Conservation (phyloP, 2,329 filamentous ascomycete species). For the Aplosporella prunicola region DNA sequence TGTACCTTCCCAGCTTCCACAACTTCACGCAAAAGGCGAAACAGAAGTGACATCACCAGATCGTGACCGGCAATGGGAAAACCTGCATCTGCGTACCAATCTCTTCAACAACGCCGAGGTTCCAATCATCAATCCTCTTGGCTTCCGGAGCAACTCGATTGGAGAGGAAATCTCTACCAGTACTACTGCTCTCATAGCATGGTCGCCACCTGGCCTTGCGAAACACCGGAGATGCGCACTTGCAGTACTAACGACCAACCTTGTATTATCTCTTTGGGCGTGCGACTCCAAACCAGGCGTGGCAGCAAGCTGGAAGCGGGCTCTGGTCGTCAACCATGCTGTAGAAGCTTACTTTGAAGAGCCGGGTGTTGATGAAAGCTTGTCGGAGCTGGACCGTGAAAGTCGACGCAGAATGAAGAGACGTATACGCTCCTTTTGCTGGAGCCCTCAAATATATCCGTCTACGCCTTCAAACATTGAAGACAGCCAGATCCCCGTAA, state of each 20-base stretch:
- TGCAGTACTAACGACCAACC: slow-evolving; percentile 47
- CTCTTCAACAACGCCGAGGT: slow-evolving; percentile 43
- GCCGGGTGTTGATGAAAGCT: slow-evolving; percentile 13
- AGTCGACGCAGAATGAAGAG: slow-evolving; percentile 30
- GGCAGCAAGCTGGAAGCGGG: slow-evolving; percentile 42
- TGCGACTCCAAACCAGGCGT: slow-evolving; percentile 33
- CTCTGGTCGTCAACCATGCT: slow-evolving; percentile 43
- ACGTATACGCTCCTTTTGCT: slow-evolving; percentile 34
- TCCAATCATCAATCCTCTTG: slow-evolving; percentile 36
- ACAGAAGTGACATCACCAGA: slow-evolving; percentile 22
- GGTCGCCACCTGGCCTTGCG: slow-evolving; percentile 49
- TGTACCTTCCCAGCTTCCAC: slow-evolving; percentile 26
- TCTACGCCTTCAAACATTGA: slow-evolving; percentile 14
- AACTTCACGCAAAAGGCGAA: slow-evolving; percentile 20
- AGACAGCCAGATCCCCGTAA: slow-evolving; percentile 14
- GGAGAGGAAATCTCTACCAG: slow-evolving; percentile 50
- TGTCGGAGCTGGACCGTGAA: slow-evolving; percentile 14
- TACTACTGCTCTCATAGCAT: slow-evolving; percentile 40
- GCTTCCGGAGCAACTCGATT: slow-evolving; percentile 42
- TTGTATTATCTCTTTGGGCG: slow-evolving; percentile 49
- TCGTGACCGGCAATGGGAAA: slow-evolving; percentile 21
- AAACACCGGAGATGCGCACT: slow-evolving; percentile 46
- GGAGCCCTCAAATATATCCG: slow-evolving; percentile 24
- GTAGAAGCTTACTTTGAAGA: slow-evolving; percentile 31
- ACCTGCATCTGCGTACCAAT: slow-evolving; percentile 38